Percentiles rank a stretch among this genome's conserved stretches.
These are phyloP conservation scores for Quercus ilex DNA, from an alignment of 306 rosid species.

Conservation along the genomic window DNA sequence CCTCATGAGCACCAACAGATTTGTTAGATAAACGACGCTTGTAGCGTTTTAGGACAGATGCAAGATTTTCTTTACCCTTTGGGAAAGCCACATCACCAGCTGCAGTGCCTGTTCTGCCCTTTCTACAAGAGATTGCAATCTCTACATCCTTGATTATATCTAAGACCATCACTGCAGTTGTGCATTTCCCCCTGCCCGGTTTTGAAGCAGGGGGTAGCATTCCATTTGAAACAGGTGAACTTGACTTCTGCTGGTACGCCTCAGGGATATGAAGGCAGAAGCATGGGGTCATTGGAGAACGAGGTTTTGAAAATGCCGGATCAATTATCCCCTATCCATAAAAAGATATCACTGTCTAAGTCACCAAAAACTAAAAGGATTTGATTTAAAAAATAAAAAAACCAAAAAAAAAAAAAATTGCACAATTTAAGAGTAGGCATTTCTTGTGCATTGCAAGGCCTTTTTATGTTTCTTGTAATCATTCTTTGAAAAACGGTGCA, in stretches of 20 bases:
- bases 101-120: slow-evolving; percentile 91
- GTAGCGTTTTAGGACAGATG: slow-evolving; percentile 93
- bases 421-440: not conserved
- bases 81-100: slow-evolving; percentile 99
- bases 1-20: slow-evolving; percentile 40
- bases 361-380: not conserved
- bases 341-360: slow-evolving; percentile 10
- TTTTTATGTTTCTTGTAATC: not conserved
- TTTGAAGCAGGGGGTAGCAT: slow-evolving; percentile 82
- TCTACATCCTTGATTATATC: slow-evolving; percentile 89
- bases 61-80: slow-evolving; percentile 81
- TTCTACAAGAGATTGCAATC: slow-evolving; percentile 64
- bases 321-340: slow-evolving; percentile 73
- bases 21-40: slow-evolving; percentile 76
- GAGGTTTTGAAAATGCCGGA: slow-evolving; percentile 79
- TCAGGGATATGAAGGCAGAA: slow-evolving; percentile 80
- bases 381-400: not conserved
- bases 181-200: slow-evolving; percentile 78
- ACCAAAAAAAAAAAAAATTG: not conserved
- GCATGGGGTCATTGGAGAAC: slow-evolving; percentile 65
- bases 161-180: slow-evolving; percentile 54
- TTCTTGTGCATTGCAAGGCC: not conserved
- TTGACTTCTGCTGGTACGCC: slow-evolving; percentile 55
- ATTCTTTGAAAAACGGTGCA: not conserved
- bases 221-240: slow-evolving; percentile 69